Evolutionary conservation across 441 rosid genomes (phyloP).

Genomic region (Kokia cookei): DNA sequence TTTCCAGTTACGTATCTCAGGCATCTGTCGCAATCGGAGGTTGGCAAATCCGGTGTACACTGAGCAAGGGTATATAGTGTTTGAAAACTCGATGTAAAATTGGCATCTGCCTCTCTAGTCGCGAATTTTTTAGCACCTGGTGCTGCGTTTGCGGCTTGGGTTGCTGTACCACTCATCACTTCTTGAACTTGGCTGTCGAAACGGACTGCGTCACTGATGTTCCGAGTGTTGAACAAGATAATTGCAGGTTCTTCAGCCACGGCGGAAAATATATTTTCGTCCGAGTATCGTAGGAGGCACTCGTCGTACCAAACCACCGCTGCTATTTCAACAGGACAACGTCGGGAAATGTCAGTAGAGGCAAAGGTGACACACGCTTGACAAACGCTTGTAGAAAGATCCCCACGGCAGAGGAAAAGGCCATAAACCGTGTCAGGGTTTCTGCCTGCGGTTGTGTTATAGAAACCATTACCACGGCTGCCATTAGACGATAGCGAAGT

Average conservation of each 20-base stretch:
- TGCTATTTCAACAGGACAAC: neutral
- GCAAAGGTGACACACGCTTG: neutral
- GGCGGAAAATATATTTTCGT: conserved; percentile 11
- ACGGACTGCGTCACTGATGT: neutral
- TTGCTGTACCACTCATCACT: neutral
- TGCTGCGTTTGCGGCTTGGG: neutral
- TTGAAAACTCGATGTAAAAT: neutral
- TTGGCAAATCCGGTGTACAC: conserved; percentile 46
- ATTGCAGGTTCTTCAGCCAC: accelerated
- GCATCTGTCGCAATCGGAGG: conserved; percentile 30
- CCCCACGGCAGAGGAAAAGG: conserved; percentile 41
- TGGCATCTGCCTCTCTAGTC: neutral
- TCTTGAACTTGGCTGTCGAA: neutral
- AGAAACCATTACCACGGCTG: conserved; percentile 13
- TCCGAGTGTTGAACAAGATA: accelerated
- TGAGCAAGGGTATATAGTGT: conserved; percentile 33
- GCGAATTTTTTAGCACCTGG: neutral
- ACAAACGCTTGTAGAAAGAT: neutral
- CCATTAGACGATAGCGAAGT: conserved; percentile 30
- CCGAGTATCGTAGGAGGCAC: conserved; percentile 11
- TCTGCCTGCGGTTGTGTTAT: conserved; percentile 8
- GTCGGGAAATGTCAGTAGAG: neutral
- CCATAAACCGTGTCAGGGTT: conserved; percentile 24
- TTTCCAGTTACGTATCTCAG: neutral
- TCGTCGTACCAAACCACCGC: neutral